These are phyloP conservation scores for Zancudomyces culisetae DNA, from an alignment of 371 early-diverging fungal species.

Conservation along the genomic window DNA sequence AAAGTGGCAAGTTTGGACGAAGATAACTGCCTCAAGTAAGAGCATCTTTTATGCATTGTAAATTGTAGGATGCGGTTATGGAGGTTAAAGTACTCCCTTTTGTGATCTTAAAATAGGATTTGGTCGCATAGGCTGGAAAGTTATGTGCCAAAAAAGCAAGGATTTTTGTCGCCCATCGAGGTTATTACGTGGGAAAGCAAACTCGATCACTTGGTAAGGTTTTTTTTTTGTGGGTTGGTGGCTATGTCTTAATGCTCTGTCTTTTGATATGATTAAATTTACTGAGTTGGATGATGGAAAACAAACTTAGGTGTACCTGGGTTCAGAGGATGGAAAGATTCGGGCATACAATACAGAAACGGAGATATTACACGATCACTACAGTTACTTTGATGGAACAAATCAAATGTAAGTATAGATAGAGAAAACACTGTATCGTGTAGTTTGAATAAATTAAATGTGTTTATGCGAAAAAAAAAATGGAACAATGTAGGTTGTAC, in stretches of 20 bases:
- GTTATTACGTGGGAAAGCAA: conserved; percentile 22
- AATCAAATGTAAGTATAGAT: background rate
- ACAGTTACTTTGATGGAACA: conserved; percentile 1
- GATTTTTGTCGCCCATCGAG: conserved; percentile 15
- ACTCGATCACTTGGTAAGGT: conserved; percentile 12
- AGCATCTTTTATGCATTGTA: background rate
- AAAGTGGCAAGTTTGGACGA: conserved; percentile 25
- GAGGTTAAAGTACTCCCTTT: background rate
- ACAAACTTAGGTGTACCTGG: conserved; percentile 15
- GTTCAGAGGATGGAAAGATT: conserved; percentile 16
- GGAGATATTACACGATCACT: conserved; percentile 14
- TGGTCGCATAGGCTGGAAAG: conserved; percentile 18
- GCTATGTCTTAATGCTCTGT: background rate
- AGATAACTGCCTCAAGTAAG: conserved; percentile 16
- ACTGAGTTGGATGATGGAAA: too few relatives aligned
- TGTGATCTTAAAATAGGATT: background rate
- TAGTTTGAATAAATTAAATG: too few relatives aligned
- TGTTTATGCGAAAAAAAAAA: too few relatives aligned
- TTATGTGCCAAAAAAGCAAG: conserved; percentile 13
- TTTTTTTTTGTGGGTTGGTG: background rate
- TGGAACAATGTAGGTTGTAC: too few relatives aligned
- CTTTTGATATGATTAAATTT: background rate
- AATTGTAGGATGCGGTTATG: background rate
- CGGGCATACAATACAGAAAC: conserved; percentile 18
- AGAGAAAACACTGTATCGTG: background rate